phyloP scores from a whole-genome alignment of 1,284 basidiomycete species.

The Rhodotorula sp. region DNA sequence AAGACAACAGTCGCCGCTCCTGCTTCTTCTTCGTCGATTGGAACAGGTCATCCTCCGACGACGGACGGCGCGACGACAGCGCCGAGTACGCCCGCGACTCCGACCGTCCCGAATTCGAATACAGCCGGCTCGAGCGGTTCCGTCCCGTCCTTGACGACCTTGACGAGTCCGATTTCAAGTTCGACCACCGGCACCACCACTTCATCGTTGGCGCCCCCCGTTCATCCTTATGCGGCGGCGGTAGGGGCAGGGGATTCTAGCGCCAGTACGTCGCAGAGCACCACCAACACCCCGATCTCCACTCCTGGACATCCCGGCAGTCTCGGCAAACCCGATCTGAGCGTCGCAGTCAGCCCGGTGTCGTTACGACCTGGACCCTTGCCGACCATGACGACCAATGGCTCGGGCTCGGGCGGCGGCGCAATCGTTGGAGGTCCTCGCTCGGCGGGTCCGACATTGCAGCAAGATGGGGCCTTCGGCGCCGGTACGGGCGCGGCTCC shows the following conservation, averaged over 20 bases:
- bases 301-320: not conserved
- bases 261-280: not conserved
- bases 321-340: not conserved
- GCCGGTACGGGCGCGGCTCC: not conserved
- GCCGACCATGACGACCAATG: not conserved
- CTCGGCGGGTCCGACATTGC: not conserved
- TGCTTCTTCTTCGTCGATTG: not conserved
- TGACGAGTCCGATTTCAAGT: not conserved
- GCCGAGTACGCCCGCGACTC: not conserved
- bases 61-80: not conserved
- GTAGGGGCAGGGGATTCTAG: not conserved
- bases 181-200: too few relatives aligned
- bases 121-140: not conserved
- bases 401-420: not conserved
- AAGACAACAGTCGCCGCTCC: constrained; percentile 4
- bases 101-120: not conserved
- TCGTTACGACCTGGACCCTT: not conserved
- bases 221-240: not conserved
- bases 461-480: not conserved
- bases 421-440: not conserved
- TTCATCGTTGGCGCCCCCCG: not conserved
- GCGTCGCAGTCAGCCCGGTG: constrained; percentile 1
- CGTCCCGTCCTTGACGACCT: not conserved
- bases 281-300: not conserved
- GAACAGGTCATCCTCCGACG: not conserved